phyloP scores from a whole-genome alignment of 208 protist species.

The Trypanosoma melophagium region DNA sequence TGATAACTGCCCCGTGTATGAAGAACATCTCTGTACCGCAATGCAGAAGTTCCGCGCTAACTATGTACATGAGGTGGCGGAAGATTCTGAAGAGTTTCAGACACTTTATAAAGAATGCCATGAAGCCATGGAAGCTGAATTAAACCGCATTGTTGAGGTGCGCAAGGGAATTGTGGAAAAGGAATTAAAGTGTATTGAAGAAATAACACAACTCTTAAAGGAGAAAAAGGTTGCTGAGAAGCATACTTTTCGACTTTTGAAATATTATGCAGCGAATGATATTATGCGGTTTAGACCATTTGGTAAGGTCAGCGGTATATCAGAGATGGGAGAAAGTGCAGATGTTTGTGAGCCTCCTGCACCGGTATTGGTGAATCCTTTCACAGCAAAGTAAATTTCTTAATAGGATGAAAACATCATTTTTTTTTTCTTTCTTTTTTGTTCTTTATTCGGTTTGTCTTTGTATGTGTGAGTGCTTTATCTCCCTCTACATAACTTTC shows the following conservation, averaged over 20 bases:
- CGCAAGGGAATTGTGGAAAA: slow-evolving; percentile 43
- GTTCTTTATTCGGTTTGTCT: no score
- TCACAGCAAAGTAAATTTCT: slow-evolving; percentile 34
- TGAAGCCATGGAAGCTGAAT: slow-evolving; percentile 51
- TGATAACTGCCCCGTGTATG: slow-evolving; percentile 75
- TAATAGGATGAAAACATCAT: slow-evolving; percentile 16
- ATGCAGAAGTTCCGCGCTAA: slow-evolving; percentile 76
- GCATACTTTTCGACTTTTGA: slow-evolving; percentile 69
- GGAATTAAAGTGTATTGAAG: slow-evolving; percentile 57
- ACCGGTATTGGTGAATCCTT: slow-evolving; percentile 83
- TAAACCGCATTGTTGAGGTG: slow-evolving; percentile 62
- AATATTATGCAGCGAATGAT: slow-evolving; percentile 89
- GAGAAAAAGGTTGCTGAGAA: slow-evolving; percentile 76
- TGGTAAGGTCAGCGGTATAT: slow-evolving; percentile 87
- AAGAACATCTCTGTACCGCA: slow-evolving; percentile 48
- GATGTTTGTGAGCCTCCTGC: slow-evolving; percentile 79
- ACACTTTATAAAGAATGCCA: slow-evolving; percentile 43
- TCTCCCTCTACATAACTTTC: no score
- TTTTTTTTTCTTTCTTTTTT: slow-evolving; percentile 20
- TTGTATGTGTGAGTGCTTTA: no score
- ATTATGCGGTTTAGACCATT: slow-evolving; percentile 74
- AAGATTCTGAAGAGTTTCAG: slow-evolving; percentile 59
- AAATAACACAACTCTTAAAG: slow-evolving; percentile 48
- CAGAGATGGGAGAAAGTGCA: slow-evolving; percentile 75
- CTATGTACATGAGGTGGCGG: slow-evolving; percentile 55